phyloP scores from a whole-genome alignment of 73 alveolate genomes.

The Paramecium primaurelia region DNA sequence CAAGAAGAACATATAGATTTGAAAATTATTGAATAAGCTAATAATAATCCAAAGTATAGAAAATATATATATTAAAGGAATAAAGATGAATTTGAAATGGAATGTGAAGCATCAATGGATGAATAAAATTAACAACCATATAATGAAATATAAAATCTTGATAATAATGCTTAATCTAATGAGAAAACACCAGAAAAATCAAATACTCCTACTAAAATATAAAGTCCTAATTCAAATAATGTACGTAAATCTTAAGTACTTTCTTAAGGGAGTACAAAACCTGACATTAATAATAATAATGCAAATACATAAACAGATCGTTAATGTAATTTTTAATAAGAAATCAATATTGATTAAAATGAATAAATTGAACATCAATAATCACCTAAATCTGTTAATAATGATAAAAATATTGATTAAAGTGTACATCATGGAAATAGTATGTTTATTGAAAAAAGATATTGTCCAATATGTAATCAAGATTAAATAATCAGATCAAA shows the following conservation, averaged over 20 bases:
- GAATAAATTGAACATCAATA: background rate
- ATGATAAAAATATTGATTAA: background rate
- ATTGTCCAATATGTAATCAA: background rate
- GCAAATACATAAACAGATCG: background rate
- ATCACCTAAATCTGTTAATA: background rate
- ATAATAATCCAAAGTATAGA: background rate
- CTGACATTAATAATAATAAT: background rate
- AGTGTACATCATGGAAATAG: background rate
- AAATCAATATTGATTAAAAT: background rate
- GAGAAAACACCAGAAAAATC: background rate
- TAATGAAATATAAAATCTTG: background rate
- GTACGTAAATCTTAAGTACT: background rate
- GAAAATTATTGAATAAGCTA: background rate
- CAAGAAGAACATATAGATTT: background rate
- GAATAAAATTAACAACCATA: background rate
- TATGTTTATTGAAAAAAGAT: conserved; percentile 1
- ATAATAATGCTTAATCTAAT: background rate
- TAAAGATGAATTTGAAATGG: background rate
- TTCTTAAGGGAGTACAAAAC: background rate
- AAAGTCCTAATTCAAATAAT: background rate
- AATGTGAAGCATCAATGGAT: background rate
- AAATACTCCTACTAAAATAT: background rate
- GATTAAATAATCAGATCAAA: conserved; percentile 25
- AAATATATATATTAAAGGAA: background rate
- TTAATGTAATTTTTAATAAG: background rate